Evolutionary conservation across 495 filamentous ascomycete genomes (phyloP).

Genomic region (Penicillium dipodomyicola): DNA sequence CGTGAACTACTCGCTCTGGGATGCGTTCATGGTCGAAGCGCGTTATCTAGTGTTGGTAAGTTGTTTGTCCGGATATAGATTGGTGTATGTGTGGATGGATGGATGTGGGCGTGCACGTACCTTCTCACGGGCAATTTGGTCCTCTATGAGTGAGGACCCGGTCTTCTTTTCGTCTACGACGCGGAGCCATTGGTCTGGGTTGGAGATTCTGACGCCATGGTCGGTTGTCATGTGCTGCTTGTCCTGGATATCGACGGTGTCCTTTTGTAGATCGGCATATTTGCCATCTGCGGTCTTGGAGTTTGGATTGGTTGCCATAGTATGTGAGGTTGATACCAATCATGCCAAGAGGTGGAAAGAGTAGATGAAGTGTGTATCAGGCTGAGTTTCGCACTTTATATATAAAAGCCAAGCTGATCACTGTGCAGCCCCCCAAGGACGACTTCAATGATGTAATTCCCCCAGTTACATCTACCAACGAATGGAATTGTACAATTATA

Average conservation of each 20-base stretch:
- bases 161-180: constrained; percentile 56
- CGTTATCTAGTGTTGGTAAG: constrained; percentile 55
- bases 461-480: constrained; percentile 5
- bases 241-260: constrained; percentile 35
- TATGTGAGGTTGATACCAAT: neutral
- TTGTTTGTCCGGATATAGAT: neutral
- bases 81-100: neutral
- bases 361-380: neutral
- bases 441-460: constrained; percentile 19
- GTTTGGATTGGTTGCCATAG: constrained; percentile 14
- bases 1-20: constrained; percentile 86
- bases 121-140: constrained; percentile 75
- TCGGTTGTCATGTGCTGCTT: constrained; percentile 66
- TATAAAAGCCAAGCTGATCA: neutral
- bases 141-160: constrained; percentile 79
- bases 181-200: constrained; percentile 78
- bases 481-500: neutral
- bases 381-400: neutral
- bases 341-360: neutral
- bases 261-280: constrained; percentile 32
- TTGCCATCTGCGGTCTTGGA: constrained; percentile 22
- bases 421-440: neutral
- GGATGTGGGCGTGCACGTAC: constrained; percentile 32
- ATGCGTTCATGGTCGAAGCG: constrained; percentile 87
- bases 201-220: constrained; percentile 70